A percentile compares a stretch with the other conserved stretches of the same genome.
Conservation (phyloP, 257 asterid species). For the Echium plantagineum region DNA sequence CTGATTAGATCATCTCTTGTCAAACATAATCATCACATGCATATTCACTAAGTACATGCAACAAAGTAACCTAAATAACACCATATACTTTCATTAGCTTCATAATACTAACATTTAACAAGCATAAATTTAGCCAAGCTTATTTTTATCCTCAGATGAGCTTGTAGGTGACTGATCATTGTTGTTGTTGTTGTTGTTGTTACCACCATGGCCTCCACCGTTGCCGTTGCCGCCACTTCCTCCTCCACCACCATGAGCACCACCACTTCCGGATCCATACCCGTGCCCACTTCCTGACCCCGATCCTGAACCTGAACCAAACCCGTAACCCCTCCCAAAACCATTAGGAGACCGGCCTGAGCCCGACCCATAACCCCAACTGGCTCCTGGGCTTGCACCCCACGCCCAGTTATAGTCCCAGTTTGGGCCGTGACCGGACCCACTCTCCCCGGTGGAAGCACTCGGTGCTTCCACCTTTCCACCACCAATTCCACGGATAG, state of each 20-base stretch:
- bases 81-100: background rate
- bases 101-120: background rate
- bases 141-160: background rate
- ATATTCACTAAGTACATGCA: background rate
- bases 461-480: slow-evolving; percentile 7
- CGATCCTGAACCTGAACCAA: slow-evolving; percentile 24
- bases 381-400: slow-evolving; percentile 31
- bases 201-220: slow-evolving; percentile 1
- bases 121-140: background rate
- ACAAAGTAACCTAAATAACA: background rate
- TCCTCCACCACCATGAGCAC: slow-evolving; percentile 13
- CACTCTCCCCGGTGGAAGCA: slow-evolving; percentile 15
- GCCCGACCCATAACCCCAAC: slow-evolving; percentile 42
- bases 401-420: slow-evolving; percentile 36
- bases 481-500: slow-evolving; percentile 9
- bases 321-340: slow-evolving; percentile 18
- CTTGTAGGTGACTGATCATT: slow-evolving; percentile 5
- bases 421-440: slow-evolving; percentile 28
- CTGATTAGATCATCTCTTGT: background rate
- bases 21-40: background rate
- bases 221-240: slow-evolving; percentile 12
- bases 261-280: slow-evolving; percentile 14
- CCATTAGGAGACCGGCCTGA: slow-evolving; percentile 31
- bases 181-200: no score
- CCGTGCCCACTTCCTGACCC: slow-evolving; percentile 29